Percentiles rank a stretch among this genome's conserved stretches.
Conservation (phyloP, 257 asterid genomes). For the Knoxia roxburghii region DNA sequence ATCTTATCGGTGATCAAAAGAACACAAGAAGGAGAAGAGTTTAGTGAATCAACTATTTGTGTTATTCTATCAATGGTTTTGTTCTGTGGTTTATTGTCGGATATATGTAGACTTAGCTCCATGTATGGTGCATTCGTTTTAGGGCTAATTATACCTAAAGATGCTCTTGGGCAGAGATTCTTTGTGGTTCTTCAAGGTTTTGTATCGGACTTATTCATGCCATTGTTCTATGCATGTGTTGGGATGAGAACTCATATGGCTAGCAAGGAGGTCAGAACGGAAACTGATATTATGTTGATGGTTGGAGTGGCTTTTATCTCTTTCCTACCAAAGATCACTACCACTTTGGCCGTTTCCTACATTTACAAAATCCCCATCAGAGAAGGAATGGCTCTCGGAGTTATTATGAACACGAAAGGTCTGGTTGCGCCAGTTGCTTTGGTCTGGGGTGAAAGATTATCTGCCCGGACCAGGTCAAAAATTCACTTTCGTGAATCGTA, state of each 20-base stretch:
- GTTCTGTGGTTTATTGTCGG: conserved; percentile 22
- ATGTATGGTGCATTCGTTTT: conserved; percentile 33
- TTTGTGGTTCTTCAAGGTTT: conserved; percentile 21
- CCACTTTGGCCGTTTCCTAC: conserved; percentile 17
- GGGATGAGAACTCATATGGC: conserved; percentile 19
- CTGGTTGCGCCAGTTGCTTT: conserved; percentile 13
- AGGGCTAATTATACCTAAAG: conserved; percentile 22
- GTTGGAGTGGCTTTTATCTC: conserved; percentile 9
- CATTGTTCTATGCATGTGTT: conserved; percentile 15
- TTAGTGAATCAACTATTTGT: conserved; percentile 19
- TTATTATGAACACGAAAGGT: conserved; percentile 23
- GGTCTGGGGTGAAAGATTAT: too few relatives aligned
- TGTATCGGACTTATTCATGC: conserved; percentile 19
- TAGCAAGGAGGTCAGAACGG: too few relatives aligned
- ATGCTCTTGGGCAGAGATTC: conserved; percentile 19
- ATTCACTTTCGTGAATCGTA: too few relatives aligned
- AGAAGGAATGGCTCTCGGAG: conserved; percentile 22
- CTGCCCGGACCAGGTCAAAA: too few relatives aligned
- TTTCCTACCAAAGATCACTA: conserved; percentile 15
- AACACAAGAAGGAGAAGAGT: conserved; percentile 20
- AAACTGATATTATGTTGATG: not conserved
- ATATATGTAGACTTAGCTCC: conserved; percentile 22
- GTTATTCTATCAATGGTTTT: conserved; percentile 20
- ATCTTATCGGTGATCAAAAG: conserved; percentile 20
- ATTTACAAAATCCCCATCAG: conserved; percentile 9